Evolutionary conservation across 2,329 filamentous ascomycete genomes (phyloP).

Genomic region (Microsporum audouinii): DNA sequence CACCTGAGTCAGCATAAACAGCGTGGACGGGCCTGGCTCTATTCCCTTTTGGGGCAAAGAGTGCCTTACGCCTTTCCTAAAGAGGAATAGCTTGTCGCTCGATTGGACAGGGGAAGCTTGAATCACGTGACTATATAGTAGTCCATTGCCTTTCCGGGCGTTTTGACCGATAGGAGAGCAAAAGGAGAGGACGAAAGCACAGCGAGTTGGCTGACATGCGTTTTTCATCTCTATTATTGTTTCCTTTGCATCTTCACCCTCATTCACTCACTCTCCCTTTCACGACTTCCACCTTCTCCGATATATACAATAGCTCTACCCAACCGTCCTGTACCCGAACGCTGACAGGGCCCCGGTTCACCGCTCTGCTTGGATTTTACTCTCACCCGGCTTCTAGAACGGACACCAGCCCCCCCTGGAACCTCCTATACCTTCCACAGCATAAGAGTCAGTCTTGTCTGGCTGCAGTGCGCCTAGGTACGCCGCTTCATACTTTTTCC

Average conservation of each 20-base stretch:
- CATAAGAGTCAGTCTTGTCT: conserved; percentile 2
- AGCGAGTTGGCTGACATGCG: not conserved
- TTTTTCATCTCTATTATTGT: not conserved
- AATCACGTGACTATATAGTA: not conserved
- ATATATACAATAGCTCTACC: not conserved
- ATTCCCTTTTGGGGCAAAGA: not conserved
- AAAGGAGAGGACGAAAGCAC: not conserved
- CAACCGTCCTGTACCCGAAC: not conserved
- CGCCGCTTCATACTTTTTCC: not conserved
- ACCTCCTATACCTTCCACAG: not conserved
- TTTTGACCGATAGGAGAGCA: not conserved
- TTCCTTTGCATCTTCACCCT: not conserved
- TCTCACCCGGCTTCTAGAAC: conserved; percentile 1
- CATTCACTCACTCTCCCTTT: not conserved
- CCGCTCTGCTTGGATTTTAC: not conserved
- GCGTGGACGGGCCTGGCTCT: not conserved
- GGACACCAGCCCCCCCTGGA: not conserved
- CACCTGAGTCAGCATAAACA: not conserved
- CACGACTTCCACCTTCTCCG: not conserved
- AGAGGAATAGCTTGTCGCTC: not conserved
- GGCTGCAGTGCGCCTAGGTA: conserved; percentile 2
- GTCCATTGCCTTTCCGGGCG: not conserved
- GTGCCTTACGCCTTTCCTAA: not conserved
- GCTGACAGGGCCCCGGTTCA: not conserved
- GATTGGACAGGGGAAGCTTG: not conserved